Evolutionary conservation across 768 basidiomycete genomes (phyloP).

Genomic region (Tylopilus felleus): DNA sequence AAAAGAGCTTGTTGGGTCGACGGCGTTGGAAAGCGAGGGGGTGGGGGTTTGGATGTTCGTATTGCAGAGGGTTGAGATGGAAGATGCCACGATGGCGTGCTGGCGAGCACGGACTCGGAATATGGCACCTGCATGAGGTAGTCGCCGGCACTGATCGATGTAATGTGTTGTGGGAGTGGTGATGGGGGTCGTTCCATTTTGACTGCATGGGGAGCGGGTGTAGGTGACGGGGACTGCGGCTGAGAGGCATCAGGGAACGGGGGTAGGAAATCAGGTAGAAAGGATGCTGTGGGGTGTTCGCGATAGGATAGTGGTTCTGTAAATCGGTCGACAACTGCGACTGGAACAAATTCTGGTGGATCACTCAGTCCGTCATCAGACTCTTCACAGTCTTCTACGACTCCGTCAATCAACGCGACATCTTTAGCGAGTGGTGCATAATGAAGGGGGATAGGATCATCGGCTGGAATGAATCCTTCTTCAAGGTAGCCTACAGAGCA

Average conservation of each 20-base stretch:
- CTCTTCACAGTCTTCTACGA: conserved; percentile 31
- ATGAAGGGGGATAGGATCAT: conserved; percentile 53
- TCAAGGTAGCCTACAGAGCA: conserved; percentile 53
- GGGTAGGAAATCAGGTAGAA: conserved; percentile 33
- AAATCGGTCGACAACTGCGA: conserved; percentile 19
- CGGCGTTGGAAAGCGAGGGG: conserved; percentile 42
- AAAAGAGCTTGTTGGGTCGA: conserved; percentile 63
- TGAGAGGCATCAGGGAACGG: conserved; percentile 31
- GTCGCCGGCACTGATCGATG: conserved; percentile 52
- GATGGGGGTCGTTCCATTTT: conserved; percentile 34
- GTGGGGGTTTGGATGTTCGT: conserved; percentile 17
- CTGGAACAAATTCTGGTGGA: not conserved
- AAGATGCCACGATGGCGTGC: conserved; percentile 66
- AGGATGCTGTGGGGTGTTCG: conserved; percentile 31
- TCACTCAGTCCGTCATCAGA: conserved; percentile 30
- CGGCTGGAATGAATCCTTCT: conserved; percentile 54
- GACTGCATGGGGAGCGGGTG: conserved; percentile 32
- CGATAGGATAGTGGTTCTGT: conserved; percentile 28
- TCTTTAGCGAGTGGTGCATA: conserved; percentile 39
- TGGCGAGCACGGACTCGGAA: conserved; percentile 64
- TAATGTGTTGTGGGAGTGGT: conserved; percentile 43
- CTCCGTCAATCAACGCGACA: conserved; percentile 5
- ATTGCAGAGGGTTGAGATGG: conserved; percentile 40
- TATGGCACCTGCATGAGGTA: conserved; percentile 73
- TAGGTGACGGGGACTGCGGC: conserved; percentile 34